Evolutionary conservation across 495 filamentous ascomycete genomes (phyloP), one percentile per base, ranked within the genome.

Genomic region (Mycothermus thermophilus): DNA sequence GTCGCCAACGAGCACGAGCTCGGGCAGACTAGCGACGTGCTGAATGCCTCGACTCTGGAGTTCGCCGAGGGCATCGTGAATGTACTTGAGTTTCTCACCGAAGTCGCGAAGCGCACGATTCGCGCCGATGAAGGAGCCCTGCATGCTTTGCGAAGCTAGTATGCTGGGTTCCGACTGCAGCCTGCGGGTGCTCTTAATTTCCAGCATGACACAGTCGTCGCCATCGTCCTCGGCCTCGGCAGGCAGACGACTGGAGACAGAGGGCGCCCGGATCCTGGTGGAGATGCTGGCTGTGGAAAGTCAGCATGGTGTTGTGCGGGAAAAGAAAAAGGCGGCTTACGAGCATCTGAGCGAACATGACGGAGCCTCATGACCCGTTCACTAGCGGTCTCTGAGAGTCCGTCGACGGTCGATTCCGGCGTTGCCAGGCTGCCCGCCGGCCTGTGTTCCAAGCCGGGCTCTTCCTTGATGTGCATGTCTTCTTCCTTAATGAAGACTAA

Each of bases 1-100:
- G 36, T 90, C 83, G 1, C 84, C 84, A 1, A 87, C 73, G 0
- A 86, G 71, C 9, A 81, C 80, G 11, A 90, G 68, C 41, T 82
- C 82, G 0, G 84, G 83, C 0, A 90, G 57, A 2, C 66, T 66
- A 0, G 77, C 72, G 0, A 75, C 66, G 17, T 65, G 67, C 27
- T 64, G 60, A 8, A 69, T 62, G 8, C 64, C 64, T 0, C 59
- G 55, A 1, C 51, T 50, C 27, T 69, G 64, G 3, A 69, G 57
- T 19, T 62, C 56, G 0, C 60, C 64, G 0, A 69, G 43, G 0
- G 62, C 63, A 34, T 69, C 62, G 33, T 64, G 67, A 42, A 59
- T 60, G 5, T 52, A 55, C 25, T 66, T 65, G 6, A 65, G 38
- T 30, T 57, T 57, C 20, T 58, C 39, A 1, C 63, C 63, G 16